Evolutionary conservation across 345 rosid species (phyloP).

Genomic region (Cardamine resedifolia): DNA sequence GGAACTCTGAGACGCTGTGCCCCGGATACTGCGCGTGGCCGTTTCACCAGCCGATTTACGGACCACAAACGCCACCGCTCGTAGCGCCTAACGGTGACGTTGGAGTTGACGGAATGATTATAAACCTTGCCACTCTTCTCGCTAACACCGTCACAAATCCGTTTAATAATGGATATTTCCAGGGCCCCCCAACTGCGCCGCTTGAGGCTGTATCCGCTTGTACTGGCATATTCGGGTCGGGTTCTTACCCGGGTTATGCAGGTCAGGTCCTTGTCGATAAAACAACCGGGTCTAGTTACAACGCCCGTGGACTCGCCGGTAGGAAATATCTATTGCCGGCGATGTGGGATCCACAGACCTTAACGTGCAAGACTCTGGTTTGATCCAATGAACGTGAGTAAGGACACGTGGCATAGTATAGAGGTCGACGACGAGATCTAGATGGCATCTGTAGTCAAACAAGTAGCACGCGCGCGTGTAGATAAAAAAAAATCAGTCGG

Average conservation of each 20-base stretch:
- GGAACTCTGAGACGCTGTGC: conserved; percentile 67
- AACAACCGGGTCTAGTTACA: conserved; percentile 65
- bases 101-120: conserved; percentile 86
- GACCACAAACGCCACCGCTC: conserved; percentile 73
- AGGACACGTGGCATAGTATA: conserved; percentile 17
- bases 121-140: conserved; percentile 70
- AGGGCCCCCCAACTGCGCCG: conserved; percentile 66
- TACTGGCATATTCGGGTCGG: conserved; percentile 67
- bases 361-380: conserved; percentile 62
- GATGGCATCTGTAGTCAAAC: conserved; percentile 15
- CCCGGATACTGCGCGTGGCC: conserved; percentile 96
- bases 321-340: conserved; percentile 78
- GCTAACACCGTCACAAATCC: conserved; percentile 86
- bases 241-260: conserved; percentile 79
- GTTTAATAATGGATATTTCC: conserved; percentile 68
- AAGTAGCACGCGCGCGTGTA: conserved; percentile 28
- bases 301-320: conserved; percentile 56
- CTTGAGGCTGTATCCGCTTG: conserved; percentile 84
- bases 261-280: conserved; percentile 58
- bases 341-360: conserved; percentile 82
- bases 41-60: conserved; percentile 78
- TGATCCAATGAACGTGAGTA: conserved; percentile 27
- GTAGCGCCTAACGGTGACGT: conserved; percentile 82
- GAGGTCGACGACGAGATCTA: conserved; percentile 2
- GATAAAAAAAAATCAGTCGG: conserved; percentile 3